Conservation (phyloP, 805 yeast genomes). For the Candida coquimbonensis region DNA sequence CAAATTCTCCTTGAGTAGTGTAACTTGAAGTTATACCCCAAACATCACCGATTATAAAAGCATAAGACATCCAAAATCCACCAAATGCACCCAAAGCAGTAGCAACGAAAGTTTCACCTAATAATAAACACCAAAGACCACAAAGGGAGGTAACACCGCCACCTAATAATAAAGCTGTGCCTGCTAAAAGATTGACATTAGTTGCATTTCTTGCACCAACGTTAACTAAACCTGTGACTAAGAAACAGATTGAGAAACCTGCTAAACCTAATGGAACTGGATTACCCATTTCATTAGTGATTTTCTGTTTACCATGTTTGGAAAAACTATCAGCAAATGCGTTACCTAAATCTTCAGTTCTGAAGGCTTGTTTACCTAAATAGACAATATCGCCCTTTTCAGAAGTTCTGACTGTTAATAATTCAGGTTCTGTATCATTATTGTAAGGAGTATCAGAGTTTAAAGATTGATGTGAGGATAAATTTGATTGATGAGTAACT, state of each 20-base stretch:
- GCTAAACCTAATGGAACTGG: conserved; percentile 49
- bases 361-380: conserved; percentile 15
- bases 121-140: conserved; percentile 42
- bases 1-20: conserved; percentile 28
- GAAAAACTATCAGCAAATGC: neutral
- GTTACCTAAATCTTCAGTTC: neutral
- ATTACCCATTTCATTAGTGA: conserved; percentile 17
- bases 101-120: conserved; percentile 50
- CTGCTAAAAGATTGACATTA: conserved; percentile 35
- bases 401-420: neutral
- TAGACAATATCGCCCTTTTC: conserved; percentile 31
- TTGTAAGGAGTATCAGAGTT: neutral
- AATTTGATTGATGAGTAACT: too few relatives aligned
- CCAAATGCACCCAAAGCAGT: conserved; percentile 47
- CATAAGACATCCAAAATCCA: conserved; percentile 47
- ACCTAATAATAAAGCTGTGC: conserved; percentile 40
- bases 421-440: neutral
- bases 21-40: conserved; percentile 38
- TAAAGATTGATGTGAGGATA: too few relatives aligned
- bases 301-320: neutral
- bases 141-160: conserved; percentile 43
- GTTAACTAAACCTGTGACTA: conserved; percentile 39
- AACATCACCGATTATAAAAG: conserved; percentile 35
- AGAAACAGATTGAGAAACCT: conserved; percentile 39
- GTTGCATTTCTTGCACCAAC: conserved; percentile 40